Percentiles rank a stretch among this genome's conserved stretches.
These are phyloP conservation scores for Fusarium sp. DNA, from an alignment of 2,329 filamentous ascomycete species.

Conservation along the genomic window DNA sequence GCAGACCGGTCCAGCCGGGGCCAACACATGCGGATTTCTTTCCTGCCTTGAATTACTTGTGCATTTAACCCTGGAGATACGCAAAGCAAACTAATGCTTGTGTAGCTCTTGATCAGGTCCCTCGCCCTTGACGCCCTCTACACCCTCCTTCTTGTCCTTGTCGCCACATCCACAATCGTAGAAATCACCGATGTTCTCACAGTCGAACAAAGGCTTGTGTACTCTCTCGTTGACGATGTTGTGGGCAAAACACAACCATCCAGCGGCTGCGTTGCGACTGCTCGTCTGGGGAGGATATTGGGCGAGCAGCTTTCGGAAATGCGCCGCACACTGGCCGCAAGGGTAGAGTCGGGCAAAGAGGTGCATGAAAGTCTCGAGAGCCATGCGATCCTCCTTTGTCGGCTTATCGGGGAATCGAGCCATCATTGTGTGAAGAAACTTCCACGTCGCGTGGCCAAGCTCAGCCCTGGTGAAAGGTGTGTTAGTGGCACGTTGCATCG, in stretches of 20 bases:
- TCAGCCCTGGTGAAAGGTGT: conserved; percentile 61
- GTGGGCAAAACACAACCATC: conserved; percentile 76
- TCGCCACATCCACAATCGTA: conserved; percentile 79
- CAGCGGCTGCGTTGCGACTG: conserved; percentile 71
- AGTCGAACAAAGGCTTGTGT: conserved; percentile 72
- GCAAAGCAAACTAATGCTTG: conserved; percentile 28
- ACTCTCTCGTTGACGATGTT: conserved; percentile 75
- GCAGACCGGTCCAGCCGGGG: conserved; percentile 43
- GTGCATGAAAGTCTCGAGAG: conserved; percentile 73
- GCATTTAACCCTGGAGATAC: conserved; percentile 4
- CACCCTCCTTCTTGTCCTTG: conserved; percentile 61
- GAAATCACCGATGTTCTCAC: conserved; percentile 75
- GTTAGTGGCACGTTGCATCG: conserved; percentile 13
- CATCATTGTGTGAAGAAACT: conserved; percentile 78
- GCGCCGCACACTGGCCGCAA: conserved; percentile 75
- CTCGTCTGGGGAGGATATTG: conserved; percentile 75
- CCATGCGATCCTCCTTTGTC: conserved; percentile 69
- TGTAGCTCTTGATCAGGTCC: conserved; percentile 37
- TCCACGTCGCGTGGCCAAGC: conserved; percentile 76
- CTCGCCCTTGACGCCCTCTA: conserved; percentile 36
- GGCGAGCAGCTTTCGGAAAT: conserved; percentile 72
- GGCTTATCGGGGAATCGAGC: conserved; percentile 76
- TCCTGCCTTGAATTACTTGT: conserved; percentile 18
- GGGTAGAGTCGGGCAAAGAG: conserved; percentile 77
- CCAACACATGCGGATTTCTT: conserved; percentile 12